Evolutionary conservation across 1,284 basidiomycete species (phyloP).

Genomic region (Microbotryum violaceum): DNA sequence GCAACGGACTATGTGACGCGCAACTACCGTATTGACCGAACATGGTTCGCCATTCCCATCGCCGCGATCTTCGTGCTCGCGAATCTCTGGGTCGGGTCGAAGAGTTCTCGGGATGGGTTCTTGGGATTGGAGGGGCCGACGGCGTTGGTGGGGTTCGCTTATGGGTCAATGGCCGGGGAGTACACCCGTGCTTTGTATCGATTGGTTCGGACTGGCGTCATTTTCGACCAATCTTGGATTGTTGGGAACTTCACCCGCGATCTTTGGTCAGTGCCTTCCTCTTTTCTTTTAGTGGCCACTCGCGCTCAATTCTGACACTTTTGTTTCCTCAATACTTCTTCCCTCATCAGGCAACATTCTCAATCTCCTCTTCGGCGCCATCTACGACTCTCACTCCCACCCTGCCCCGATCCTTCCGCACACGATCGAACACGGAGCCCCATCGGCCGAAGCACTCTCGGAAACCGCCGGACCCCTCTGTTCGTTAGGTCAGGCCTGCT

Average conservation of each 20-base stretch:
- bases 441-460: background rate
- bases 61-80: background rate
- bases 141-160: background rate
- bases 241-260: background rate
- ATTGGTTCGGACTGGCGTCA: background rate
- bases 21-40: background rate
- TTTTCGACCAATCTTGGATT: slow-evolving; percentile 1
- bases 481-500: background rate
- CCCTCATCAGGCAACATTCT: background rate
- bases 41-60: background rate
- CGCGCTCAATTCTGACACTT: background rate
- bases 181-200: background rate
- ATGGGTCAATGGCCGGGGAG: background rate
- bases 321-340: no score
- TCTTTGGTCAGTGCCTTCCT: background rate
- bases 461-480: background rate
- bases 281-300: background rate
- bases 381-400: background rate
- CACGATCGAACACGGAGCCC: background rate
- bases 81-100: background rate
- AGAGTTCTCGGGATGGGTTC: background rate
- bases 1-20: background rate
- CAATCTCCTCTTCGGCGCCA: background rate
- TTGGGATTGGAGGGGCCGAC: background rate
- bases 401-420: no score